A percentile compares a stretch with the other conserved stretches of the same genome.
phyloP scores from a whole-genome alignment of 345 rosid species.

The Eutrema heterophyllum region DNA sequence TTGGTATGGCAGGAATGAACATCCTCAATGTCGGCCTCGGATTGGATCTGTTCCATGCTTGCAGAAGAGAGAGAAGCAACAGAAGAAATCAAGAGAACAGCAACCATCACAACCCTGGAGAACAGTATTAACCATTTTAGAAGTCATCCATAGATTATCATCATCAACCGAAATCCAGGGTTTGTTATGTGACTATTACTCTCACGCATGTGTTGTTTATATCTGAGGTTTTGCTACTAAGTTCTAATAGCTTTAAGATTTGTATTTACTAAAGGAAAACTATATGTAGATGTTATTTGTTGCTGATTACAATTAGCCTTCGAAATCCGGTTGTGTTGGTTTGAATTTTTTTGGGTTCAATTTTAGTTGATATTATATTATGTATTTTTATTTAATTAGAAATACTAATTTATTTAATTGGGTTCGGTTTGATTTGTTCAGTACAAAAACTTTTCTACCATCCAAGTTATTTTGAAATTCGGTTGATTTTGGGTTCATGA shows the following conservation, averaged over 20 bases:
- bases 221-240: background rate
- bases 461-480: background rate
- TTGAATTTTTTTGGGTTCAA: no score
- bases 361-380: no score
- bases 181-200: background rate
- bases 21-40: conserved; percentile 65
- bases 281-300: no score
- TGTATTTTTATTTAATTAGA: no score
- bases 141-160: background rate
- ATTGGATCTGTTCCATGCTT: conserved; percentile 71
- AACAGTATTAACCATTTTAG: background rate
- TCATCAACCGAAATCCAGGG: background rate
- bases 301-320: background rate
- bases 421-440: background rate
- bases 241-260: conserved; percentile 4
- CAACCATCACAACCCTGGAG: conserved; percentile 19
- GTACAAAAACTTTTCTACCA: background rate
- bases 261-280: background rate
- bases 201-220: background rate
- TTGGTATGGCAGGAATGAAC: conserved; percentile 90
- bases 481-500: background rate
- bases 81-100: conserved; percentile 21
- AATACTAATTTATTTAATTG: no score
- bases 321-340: no score
- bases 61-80: conserved; percentile 50